Evolutionary conservation across 352 stramenopile genomes (phyloP).

Genomic region (Blastocystis sp.): DNA sequence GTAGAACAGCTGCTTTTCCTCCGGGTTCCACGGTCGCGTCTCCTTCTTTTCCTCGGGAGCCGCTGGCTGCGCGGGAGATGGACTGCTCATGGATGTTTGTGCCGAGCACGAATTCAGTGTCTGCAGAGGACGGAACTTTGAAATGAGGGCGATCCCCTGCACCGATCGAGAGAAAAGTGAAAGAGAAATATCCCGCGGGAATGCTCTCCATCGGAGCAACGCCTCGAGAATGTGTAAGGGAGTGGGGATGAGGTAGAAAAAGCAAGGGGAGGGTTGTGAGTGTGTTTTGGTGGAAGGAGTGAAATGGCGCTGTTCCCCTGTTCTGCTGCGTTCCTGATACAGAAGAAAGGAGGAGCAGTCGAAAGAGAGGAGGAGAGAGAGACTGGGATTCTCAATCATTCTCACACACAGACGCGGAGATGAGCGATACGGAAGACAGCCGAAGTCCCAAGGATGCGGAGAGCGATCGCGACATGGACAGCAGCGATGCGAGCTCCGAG

Average conservation of each 20-base stretch:
- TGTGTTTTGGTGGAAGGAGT: too few relatives aligned
- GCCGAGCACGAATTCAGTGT: background rate
- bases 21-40: conserved; percentile 12
- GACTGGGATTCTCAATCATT: too few relatives aligned
- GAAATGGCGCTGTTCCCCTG: too few relatives aligned
- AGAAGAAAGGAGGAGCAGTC: too few relatives aligned
- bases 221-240: too few relatives aligned
- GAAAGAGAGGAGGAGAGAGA: too few relatives aligned
- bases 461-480: background rate
- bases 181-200: background rate
- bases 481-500: background rate
- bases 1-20: conserved; percentile 58
- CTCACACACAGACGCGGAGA: background rate
- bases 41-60: conserved; percentile 47
- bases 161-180: background rate
- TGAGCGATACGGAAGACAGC: background rate
- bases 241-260: too few relatives aligned
- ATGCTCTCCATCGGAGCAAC: background rate
- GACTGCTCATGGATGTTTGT: background rate
- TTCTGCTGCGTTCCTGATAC: too few relatives aligned
- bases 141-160: background rate
- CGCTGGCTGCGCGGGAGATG: background rate
- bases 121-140: background rate
- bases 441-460: background rate
- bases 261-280: too few relatives aligned